Conservation (phyloP, 192 early-diverging fungal genomes). For the Podila horticola region DNA sequence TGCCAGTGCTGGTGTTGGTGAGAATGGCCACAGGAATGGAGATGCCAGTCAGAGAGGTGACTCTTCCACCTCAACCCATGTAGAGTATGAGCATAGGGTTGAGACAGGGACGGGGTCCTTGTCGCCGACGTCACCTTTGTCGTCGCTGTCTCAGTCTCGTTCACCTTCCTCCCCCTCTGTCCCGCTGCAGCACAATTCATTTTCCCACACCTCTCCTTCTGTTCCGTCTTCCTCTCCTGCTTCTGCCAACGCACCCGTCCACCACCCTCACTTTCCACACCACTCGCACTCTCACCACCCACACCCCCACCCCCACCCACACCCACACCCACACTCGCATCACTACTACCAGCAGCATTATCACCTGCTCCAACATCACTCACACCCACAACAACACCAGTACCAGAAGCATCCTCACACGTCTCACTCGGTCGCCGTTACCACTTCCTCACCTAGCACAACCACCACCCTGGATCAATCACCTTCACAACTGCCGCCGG, state of each 20-base stretch:
- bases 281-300: neutral
- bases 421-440: conserved; percentile 8
- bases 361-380: neutral
- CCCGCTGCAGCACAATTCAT: neutral
- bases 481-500: no score
- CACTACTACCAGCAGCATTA: conserved; percentile 17
- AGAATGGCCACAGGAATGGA: no score
- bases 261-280: neutral
- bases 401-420: conserved; percentile 8
- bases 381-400: conserved; percentile 17
- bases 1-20: no score
- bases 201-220: neutral
- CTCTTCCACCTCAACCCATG: no score
- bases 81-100: no score
- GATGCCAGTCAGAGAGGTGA: no score
- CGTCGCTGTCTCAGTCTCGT: neutral
- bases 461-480: no score
- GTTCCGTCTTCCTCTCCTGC: neutral
- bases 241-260: neutral
- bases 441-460: conserved; percentile 20
- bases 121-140: neutral
- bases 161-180: neutral
- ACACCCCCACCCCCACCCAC: neutral
- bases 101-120: no score
- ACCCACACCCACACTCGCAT: conserved; percentile 2